These are phyloP conservation scores for Kodamaea sp. DNA, from an alignment of 1,139 yeast genomes.

Conservation along the genomic window DNA sequence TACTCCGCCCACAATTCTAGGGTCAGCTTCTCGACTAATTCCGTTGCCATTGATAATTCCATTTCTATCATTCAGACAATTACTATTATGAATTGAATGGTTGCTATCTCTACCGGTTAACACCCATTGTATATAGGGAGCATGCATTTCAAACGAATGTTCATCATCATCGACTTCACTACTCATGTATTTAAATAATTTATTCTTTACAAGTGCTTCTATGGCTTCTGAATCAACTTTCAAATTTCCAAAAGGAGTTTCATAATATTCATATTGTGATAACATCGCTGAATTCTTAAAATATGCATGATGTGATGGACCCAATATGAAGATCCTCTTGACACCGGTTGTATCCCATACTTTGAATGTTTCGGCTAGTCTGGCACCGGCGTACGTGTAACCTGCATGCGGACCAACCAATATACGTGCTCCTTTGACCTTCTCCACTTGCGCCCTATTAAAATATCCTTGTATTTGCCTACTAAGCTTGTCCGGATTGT, in stretches of 20 bases:
- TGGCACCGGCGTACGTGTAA: constrained; percentile 72
- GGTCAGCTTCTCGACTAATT: no score
- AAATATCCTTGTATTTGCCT: constrained; percentile 49
- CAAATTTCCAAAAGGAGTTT: constrained; percentile 79
- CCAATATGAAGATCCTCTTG: constrained; percentile 71
- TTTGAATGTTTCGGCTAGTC: constrained; percentile 74
- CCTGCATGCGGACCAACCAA: constrained; percentile 83
- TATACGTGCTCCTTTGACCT: constrained; percentile 59
- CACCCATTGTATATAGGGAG: constrained; percentile 53
- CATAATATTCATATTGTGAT: constrained; percentile 52
- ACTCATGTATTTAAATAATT: constrained; percentile 54
- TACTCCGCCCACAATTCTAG: no score
- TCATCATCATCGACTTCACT: constrained; percentile 71
- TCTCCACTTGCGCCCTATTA: constrained; percentile 16
- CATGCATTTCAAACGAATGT: constrained; percentile 94
- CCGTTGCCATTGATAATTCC: no score
- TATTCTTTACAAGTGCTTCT: constrained; percentile 27
- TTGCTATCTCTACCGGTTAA: background rate
- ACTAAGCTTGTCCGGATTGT: constrained; percentile 38
- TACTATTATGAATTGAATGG: background rate
- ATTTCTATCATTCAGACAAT: no score
- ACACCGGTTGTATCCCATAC: constrained; percentile 60
- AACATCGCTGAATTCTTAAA: constrained; percentile 59
- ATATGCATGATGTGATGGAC: constrained; percentile 94
- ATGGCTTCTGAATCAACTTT: constrained; percentile 56